Base-by-base conservation (phyloP, 345 rosid genomes). In the Triadica sebifera region DNA sequence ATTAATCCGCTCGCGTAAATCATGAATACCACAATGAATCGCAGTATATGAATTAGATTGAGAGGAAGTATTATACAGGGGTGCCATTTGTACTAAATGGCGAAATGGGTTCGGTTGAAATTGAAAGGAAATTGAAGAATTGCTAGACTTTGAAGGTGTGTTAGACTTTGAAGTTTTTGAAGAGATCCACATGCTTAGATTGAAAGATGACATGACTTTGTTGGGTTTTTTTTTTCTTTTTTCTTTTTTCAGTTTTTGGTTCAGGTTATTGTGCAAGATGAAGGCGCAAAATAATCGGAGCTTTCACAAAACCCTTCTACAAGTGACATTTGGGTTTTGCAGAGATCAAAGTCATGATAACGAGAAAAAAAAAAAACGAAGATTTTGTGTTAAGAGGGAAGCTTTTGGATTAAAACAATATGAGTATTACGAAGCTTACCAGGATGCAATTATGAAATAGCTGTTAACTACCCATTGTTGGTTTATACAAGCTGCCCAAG, bases 21-120 rank as follows among this genome's bases (percentile, higher is more conserved):
- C 88, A 47, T 96, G 91, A 46, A 90, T 83, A 46, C 93, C 79
- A 70, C 90, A 84, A 19, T 52, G 87, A 67, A 88, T 72, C 24
- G 75, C 75, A 39, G 73, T 1, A 67, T 43, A 45, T 10, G 2
- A 19, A 5, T 78, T 55, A 38, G 56, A 71, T 47, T 37, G 77
- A 58, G 59, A 41, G 12, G 29, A 77, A 55, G 43, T 66, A 47
- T 60, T 20, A 57, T 39, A 56, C 10, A n/a, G 56, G 25, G 46
- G 70, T 6, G 78, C 74, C 15, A 37, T 69, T 43, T n/a, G 47
- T 20, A 12, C 22, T 5, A 66, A 73, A 34, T 52, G 66, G 66
- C 61, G 41, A 81, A 80, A 79, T 74, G 80, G 87, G 75, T 69
- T 75, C 63, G 63, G 74, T 61, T 76, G 74, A 70, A 78, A 80